Conservation (phyloP, 78 protist genomes). For the Protostelium mycophagum region DNA sequence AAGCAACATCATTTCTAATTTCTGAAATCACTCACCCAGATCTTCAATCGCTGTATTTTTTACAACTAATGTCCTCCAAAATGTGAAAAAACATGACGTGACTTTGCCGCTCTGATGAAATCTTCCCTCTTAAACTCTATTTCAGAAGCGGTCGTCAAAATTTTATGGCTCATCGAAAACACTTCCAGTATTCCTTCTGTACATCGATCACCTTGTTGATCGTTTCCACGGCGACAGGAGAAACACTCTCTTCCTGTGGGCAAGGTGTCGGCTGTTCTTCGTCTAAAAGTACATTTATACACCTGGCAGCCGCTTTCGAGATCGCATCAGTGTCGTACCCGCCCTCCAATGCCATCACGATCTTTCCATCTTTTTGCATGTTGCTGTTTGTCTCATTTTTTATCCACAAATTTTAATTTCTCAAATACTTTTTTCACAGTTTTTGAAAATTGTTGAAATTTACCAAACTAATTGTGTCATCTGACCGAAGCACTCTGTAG, state of each 20-base stretch:
- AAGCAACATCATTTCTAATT: too few relatives aligned
- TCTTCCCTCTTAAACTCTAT: too few relatives aligned
- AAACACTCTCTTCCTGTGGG: neutral
- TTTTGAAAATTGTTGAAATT: too few relatives aligned
- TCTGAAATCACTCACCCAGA: too few relatives aligned
- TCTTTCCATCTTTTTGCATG: neutral
- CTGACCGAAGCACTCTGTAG: conserved; percentile 20
- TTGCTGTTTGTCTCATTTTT: neutral
- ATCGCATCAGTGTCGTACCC: neutral
- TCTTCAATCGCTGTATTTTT: too few relatives aligned
- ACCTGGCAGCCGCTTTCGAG: neutral
- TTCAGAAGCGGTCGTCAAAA: too few relatives aligned
- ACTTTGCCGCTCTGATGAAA: too few relatives aligned
- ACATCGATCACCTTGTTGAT: neutral
- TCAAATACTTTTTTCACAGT: too few relatives aligned
- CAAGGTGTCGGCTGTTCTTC: neutral
- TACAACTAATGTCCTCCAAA: too few relatives aligned
- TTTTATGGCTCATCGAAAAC: too few relatives aligned
- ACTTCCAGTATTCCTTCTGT: neutral
- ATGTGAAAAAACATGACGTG: too few relatives aligned
- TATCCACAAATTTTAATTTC: neutral
- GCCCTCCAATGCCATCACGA: neutral
- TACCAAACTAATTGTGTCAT: neutral
- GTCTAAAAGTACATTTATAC: neutral
- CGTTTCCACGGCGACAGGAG: neutral